Conservation (phyloP, 257 asterid species). For the Forsythia viridissima region DNA sequence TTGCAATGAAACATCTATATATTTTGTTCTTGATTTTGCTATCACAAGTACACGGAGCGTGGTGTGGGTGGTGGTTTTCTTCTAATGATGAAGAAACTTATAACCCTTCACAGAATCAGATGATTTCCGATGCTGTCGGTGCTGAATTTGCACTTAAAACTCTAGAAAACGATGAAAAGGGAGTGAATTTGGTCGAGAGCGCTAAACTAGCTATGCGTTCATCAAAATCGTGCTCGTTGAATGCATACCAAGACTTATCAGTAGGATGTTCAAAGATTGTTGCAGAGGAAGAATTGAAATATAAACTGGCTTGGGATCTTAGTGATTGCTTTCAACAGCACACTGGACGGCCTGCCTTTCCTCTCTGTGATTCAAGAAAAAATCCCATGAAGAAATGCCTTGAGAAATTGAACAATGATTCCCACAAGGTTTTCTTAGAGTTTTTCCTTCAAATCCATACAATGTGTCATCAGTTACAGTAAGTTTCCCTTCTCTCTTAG, state of each 20-base stretch:
- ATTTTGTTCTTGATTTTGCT: conserved; percentile 30
- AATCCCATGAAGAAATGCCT: conserved; percentile 50
- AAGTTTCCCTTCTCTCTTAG: conserved; percentile 17
- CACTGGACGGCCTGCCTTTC: conserved; percentile 65
- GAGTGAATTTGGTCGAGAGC: conserved; percentile 47
- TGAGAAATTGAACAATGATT: conserved; percentile 44
- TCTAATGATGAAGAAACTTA: conserved; percentile 20
- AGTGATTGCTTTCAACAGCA: conserved; percentile 78
- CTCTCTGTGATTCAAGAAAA: conserved; percentile 48
- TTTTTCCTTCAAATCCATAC: conserved; percentile 73
- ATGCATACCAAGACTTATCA: conserved; percentile 56
- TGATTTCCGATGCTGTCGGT: conserved; percentile 12
- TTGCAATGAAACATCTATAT: background rate
- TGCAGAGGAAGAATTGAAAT: conserved; percentile 63
- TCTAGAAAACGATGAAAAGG: conserved; percentile 45
- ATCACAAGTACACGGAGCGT: conserved; percentile 36
- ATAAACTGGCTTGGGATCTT: conserved; percentile 86
- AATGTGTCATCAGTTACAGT: conserved; percentile 90
- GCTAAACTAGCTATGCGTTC: conserved; percentile 51
- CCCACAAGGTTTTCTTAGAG: conserved; percentile 50
- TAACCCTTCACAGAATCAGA: conserved; percentile 16
- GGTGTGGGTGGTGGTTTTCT: conserved; percentile 49
- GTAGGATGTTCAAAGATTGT: conserved; percentile 59
- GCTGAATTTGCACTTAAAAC: conserved; percentile 70
- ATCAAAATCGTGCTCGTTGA: conserved; percentile 64